Conservation (phyloP, 257 asterid genomes). For the Prunella vulgaris region DNA sequence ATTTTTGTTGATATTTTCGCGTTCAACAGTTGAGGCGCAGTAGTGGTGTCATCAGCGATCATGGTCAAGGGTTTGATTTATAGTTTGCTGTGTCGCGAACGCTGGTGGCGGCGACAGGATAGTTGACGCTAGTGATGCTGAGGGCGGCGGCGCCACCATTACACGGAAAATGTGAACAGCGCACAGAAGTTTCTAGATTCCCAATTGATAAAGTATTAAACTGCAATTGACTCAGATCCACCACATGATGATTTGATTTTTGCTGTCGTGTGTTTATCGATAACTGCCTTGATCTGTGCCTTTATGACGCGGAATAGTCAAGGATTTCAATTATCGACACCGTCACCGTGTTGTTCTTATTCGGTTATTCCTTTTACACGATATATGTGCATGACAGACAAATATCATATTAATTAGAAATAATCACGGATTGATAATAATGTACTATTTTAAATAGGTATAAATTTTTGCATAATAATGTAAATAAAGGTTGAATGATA, state of each 20-base stretch:
- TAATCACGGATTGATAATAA: no score
- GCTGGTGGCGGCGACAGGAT: not conserved
- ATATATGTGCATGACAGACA: no score
- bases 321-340: no score
- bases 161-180: not conserved
- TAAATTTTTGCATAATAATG: no score
- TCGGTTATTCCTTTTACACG: no score
- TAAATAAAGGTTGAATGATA: no score
- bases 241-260: not conserved
- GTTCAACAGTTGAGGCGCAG: not conserved
- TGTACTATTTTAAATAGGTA: no score
- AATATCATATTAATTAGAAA: no score
- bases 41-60: not conserved
- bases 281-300: not conserved
- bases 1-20: not conserved
- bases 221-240: not conserved
- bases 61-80: not conserved
- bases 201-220: not conserved
- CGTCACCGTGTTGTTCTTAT: no score
- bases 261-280: not conserved
- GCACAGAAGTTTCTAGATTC: not conserved
- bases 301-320: no score
- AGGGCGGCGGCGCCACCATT: constrained; percentile 13
- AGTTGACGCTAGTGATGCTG: not conserved
- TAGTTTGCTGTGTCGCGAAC: not conserved